Percentiles rank a stretch among this genome's conserved stretches.
These are phyloP conservation scores for Kwoniella dejecticola DNA, from an alignment of 768 basidiomycete genomes.

Conservation along the genomic window DNA sequence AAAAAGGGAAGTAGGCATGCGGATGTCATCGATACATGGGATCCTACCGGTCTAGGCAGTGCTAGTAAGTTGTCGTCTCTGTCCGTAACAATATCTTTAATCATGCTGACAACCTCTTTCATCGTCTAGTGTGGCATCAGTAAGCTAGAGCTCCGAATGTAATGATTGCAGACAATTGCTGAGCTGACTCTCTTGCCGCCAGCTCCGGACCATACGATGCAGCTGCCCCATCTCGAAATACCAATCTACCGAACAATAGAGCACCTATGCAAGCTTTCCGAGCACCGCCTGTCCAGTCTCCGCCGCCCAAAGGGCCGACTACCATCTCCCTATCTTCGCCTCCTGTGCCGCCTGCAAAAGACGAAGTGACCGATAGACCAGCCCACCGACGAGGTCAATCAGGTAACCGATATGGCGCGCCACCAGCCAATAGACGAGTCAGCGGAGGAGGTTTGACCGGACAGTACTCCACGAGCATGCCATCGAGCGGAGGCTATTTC, in stretches of 20 bases:
- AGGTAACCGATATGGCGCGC: conserved; percentile 2
- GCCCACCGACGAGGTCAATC: conserved; percentile 7
- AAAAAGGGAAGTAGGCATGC: conserved; percentile 53
- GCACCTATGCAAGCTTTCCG: conserved; percentile 54
- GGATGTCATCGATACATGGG: conserved; percentile 55
- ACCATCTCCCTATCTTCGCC: conserved; percentile 37
- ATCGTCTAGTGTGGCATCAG: conserved; percentile 52
- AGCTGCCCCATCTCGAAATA: conserved; percentile 52
- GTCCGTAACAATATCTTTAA: no score
- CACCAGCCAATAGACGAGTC: conserved; percentile 19
- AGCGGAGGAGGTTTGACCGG: conserved; percentile 50
- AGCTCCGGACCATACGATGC: conserved; percentile 55
- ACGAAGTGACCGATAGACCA: conserved; percentile 2
- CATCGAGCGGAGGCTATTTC: conserved; percentile 53
- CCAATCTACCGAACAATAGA: conserved; percentile 37
- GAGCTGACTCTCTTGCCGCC: conserved; percentile 14
- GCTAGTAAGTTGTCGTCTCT: conserved; percentile 43
- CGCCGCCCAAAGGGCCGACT: conserved; percentile 29
- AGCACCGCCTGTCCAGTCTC: conserved; percentile 26
- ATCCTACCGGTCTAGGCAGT: conserved; percentile 54
- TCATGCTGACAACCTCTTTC: background rate
- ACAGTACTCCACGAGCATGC: conserved; percentile 54
- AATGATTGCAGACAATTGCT: conserved; percentile 1
- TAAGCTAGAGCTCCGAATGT: conserved; percentile 18
- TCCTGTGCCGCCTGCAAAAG: conserved; percentile 29